These are phyloP conservation scores for Colletotrichum chlorophyti DNA, from an alignment of 2,329 filamentous ascomycete species.

Conservation along the genomic window DNA sequence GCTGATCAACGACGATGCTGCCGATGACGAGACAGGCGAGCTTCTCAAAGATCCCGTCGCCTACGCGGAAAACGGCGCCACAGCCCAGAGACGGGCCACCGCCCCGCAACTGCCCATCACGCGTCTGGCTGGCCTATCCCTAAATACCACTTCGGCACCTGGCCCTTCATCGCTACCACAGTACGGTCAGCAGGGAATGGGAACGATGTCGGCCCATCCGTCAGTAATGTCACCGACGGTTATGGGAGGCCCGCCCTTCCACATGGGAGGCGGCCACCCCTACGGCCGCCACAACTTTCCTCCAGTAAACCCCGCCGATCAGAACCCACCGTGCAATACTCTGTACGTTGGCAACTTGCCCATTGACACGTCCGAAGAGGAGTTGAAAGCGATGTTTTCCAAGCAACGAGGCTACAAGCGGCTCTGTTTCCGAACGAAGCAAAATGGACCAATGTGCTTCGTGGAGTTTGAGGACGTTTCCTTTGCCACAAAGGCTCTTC, in stretches of 20 bases:
- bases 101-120: slow-evolving; percentile 74
- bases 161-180: slow-evolving; percentile 60
- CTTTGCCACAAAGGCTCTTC: slow-evolving; percentile 88
- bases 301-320: slow-evolving; percentile 90
- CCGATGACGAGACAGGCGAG: slow-evolving; percentile 73
- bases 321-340: slow-evolving; percentile 97
- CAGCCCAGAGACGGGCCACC: slow-evolving; percentile 67
- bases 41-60: slow-evolving; percentile 76
- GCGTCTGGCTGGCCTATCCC: slow-evolving; percentile 72
- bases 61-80: slow-evolving; percentile 72
- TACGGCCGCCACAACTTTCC: slow-evolving; percentile 69
- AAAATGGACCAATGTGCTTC: slow-evolving; percentile 97
- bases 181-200: slow-evolving; percentile 42
- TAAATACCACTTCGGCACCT: slow-evolving; percentile 66
- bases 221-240: slow-evolving; percentile 63
- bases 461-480: slow-evolving; percentile 96
- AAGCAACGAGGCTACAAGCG: slow-evolving; percentile 95
- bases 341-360: slow-evolving; percentile 98
- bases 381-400: slow-evolving; percentile 91
- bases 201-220: slow-evolving; percentile 45
- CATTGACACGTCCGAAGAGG: slow-evolving; percentile 90
- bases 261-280: slow-evolving; percentile 39
- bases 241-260: slow-evolving; percentile 46
- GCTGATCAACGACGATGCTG: slow-evolving; percentile 70
- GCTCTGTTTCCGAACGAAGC: slow-evolving; percentile 92